Percentiles rank a stretch among this genome's conserved stretches.
Conservation (phyloP, 768 basidiomycete species). For the Hygrocybe punicea region DNA sequence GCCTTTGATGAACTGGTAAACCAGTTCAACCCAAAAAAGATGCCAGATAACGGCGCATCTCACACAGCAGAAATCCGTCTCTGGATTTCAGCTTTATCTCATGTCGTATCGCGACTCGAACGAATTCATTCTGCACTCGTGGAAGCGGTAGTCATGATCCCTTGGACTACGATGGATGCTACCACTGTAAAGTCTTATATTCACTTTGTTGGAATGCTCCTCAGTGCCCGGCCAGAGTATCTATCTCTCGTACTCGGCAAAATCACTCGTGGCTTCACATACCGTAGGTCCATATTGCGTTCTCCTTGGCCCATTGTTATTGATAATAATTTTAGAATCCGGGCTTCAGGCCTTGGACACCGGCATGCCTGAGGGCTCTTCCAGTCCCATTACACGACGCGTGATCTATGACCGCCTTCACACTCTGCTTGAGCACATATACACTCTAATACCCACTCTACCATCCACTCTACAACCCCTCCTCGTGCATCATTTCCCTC, state of each 20-base stretch:
- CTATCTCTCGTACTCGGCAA: constrained; percentile 77
- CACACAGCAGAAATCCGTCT: constrained; percentile 60
- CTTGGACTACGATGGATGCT: constrained; percentile 90
- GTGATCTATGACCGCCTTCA: constrained; percentile 85
- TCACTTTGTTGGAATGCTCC: constrained; percentile 84
- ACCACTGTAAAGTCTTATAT: constrained; percentile 84
- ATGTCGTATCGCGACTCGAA: constrained; percentile 89
- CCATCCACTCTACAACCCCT: constrained; percentile 83
- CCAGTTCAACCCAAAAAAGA: constrained; percentile 66
- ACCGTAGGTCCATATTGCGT: constrained; percentile 57
- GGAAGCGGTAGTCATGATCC: constrained; percentile 79
- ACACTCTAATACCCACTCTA: constrained; percentile 87
- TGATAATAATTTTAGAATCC: constrained; percentile 50
- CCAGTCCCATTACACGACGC: constrained; percentile 71
- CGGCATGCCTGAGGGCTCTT: constrained; percentile 59
- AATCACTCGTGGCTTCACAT: constrained; percentile 81
- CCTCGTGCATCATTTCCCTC: constrained; percentile 82
- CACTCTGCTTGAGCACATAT: constrained; percentile 77
- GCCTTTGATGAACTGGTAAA: constrained; percentile 86
- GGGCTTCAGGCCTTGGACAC: constrained; percentile 61
- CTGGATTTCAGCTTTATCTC: constrained; percentile 84
- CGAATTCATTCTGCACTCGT: constrained; percentile 75
- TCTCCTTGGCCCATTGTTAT: constrained; percentile 1
- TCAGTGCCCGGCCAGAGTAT: constrained; percentile 90
- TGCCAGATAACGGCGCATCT: constrained; percentile 29